phyloP scores from a whole-genome alignment of 2,329 filamentous ascomycete genomes.

The Fusarium keratoplasticum region DNA sequence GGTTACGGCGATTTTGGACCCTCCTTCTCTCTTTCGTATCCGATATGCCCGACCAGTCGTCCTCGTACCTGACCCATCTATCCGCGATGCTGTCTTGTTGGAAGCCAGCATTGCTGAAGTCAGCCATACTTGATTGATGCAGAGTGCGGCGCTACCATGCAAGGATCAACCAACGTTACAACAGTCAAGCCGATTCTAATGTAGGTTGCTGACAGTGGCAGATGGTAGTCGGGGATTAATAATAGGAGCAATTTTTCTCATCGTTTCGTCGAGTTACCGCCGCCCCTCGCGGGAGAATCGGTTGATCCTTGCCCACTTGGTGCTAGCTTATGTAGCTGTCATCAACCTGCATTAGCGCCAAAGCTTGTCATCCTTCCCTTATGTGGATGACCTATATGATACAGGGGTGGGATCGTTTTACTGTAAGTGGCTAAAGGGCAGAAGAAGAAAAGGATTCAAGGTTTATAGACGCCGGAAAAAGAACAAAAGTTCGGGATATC shows the following conservation, averaged over 20 bases:
- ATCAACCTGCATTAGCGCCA: neutral
- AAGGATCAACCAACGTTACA: neutral
- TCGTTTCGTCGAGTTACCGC: neutral
- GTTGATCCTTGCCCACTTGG: neutral
- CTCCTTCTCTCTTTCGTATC: neutral
- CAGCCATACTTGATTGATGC: neutral
- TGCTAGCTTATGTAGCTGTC: neutral
- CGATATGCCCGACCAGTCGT: neutral
- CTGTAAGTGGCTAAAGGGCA: no score
- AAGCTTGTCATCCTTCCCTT: neutral
- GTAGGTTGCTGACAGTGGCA: neutral
- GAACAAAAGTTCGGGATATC: no score
- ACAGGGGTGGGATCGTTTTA: no score
- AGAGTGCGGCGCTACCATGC: neutral
- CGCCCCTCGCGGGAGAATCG: neutral
- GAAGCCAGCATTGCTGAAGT: neutral
- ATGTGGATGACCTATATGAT: no score
- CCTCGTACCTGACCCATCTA: neutral
- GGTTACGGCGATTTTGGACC: neutral
- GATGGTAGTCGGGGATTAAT: neutral
- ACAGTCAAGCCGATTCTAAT: neutral
- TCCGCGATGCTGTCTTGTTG: neutral
- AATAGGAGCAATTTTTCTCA: neutral
- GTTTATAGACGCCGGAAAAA: no score
- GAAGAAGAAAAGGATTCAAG: no score